Base-by-base conservation (phyloP, 2,329 filamentous ascomycete genomes). In the Diaporthe helianthi region DNA sequence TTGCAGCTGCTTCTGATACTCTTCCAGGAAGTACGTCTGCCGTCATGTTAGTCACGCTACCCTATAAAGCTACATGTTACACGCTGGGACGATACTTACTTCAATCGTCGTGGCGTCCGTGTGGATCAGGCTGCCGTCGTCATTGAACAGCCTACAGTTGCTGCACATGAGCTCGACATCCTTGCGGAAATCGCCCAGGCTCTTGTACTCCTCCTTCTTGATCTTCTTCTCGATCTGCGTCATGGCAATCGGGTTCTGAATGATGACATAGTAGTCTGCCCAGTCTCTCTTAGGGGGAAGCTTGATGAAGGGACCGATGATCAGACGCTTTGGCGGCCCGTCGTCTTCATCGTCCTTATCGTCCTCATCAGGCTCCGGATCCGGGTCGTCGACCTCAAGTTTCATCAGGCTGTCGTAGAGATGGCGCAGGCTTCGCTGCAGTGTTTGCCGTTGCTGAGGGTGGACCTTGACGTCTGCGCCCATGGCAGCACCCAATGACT, bases 81-180 rank as follows among this genome's bases (percentile, higher is more conserved):
- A 17, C 26, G 7, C 13, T 26, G 29, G 58, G 13, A 4, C 24
- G 51, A 46, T 19, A 22, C 90, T 83, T 83, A 97, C 94, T 87
- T 97, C 93, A 80, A 99, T 98, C 67, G 92, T 85, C 79, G 94
- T 94, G 61, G 95, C 95, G 84, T 99, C 96, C 76, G 93, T 88
- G 82, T 94, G 98, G 66, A 99, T 87, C 75, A 97, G 84, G 80
- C 94, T 98, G 69, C 91, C 92, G 77, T 98, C 96, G 80, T 99
- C 97, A 76, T 99, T 99, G 84, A 97, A 99, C 3, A 92, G 96
- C 79, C 93, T 89, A 73, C 95, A 97, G 80, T 99, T 99, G 78
- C 87, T 89, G 79, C 94, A 96, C 80, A 99, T 87, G 72, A 95
- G 82, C 63, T 90, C 88, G 72, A 99, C 90, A 77, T 99, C 97